Evolutionary conservation across 2,329 filamentous ascomycete genomes (phyloP), one percentile per base, ranked within the genome.

Genomic region (Claviceps quebecensis): DNA sequence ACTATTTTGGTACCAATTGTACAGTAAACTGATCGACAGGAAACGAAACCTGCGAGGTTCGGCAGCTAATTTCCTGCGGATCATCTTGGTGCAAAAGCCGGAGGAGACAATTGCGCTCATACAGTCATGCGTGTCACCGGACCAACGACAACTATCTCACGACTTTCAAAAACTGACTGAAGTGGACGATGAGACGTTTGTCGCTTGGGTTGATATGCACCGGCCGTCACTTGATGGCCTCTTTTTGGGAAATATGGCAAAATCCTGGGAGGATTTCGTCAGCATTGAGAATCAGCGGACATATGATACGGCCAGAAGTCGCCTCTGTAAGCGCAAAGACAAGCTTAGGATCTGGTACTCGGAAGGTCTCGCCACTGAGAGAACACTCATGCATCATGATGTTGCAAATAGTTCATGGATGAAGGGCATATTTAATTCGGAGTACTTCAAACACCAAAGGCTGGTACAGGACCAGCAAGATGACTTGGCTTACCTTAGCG

Each of bases 401-500:
- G 81, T 86, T 57, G 86, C 87, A 0, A 91, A 93, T 52, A 84
- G 80, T 41, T 84, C 91, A 53, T 98, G 91, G 93, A 86, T 91
- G 72, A 88, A 90, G 59, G 97, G 95, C 60, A 95, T 98, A 41
- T 93, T 91, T 65, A 83, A 85, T 47, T 88, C 91, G 0, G 93
- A 98, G 64, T 84, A 93, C 57, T 79, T 91, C 62, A 97, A 95
- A 64, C 84, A 95, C 57, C 91, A 97, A 64, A 78, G 93, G 55
- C 77, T 87, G 16, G 70, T 89, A 50, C 93, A 98, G 66, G 94
- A 98, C 60, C 87, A 95, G 60, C 89, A 96, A 59, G 93, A 98
- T 62, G 91, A 90, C 60, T 77, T 87, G 53, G 75, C 77, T 1
- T 96, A 88, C 62, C 77, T 94, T 54, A 79, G 80, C 43, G 81